Evolutionary conservation across 2,329 filamentous ascomycete genomes (phyloP).

Genomic region (Aspergillus sojae): DNA sequence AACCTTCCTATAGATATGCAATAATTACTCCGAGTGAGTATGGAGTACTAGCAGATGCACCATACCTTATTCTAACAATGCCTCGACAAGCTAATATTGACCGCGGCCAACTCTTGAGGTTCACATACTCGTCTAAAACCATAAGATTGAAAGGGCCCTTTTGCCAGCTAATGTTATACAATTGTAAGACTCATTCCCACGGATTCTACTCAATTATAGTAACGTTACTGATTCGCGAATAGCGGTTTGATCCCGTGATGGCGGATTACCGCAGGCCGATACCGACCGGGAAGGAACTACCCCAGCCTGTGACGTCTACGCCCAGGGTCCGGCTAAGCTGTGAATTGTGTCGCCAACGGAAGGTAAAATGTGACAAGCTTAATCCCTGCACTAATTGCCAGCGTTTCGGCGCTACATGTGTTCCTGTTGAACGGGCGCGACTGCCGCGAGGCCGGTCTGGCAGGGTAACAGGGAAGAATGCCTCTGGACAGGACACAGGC

Average conservation of each 20-base stretch:
- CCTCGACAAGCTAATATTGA: not conserved
- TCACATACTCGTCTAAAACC: not conserved
- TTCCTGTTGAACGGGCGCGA: slow-evolving; percentile 35
- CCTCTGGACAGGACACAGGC: slow-evolving; percentile 18
- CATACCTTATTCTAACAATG: not conserved
- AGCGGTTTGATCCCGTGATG: slow-evolving; percentile 3
- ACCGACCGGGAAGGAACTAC: not conserved
- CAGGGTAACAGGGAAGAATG: slow-evolving; percentile 16
- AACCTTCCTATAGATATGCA: not conserved
- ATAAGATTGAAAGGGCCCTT: not conserved
- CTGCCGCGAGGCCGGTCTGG: slow-evolving; percentile 35
- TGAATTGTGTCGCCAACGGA: slow-evolving; percentile 35
- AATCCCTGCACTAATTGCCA: slow-evolving; percentile 36
- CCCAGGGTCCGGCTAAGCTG: slow-evolving; percentile 32
- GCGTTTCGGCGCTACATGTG: slow-evolving; percentile 26
- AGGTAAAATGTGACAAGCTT: slow-evolving; percentile 39
- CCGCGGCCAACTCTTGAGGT: not conserved
- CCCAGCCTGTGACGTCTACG: not conserved
- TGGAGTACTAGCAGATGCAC: not conserved
- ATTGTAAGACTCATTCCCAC: not conserved
- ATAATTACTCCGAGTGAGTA: not conserved
- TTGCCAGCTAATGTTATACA: not conserved
- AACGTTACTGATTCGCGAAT: not conserved
- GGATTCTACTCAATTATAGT: not conserved
- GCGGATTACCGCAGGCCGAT: slow-evolving; percentile 6